Evolutionary conservation across 495 filamentous ascomycete species (phyloP), one percentile per base, ranked within the genome.

Genomic region (Penicillium odoratum): DNA sequence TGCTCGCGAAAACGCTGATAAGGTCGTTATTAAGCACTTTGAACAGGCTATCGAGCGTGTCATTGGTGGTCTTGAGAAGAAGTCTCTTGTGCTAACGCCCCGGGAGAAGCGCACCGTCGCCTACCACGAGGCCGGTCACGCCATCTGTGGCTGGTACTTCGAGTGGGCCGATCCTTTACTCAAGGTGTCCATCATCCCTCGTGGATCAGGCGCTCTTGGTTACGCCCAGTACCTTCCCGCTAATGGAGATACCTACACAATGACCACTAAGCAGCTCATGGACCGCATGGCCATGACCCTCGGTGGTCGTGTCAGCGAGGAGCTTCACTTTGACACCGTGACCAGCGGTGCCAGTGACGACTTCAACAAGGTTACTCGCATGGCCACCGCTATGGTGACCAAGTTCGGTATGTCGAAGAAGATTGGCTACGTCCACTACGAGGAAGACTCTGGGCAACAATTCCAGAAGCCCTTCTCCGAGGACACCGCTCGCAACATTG

Each of bases 231-330:
- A 97, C 70, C 82, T 98, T n/a, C 94, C 94, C 3, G 75, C 85
- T 3, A 84, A 87, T 31, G 74, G 74, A 40, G 94, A 98, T 68
- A 89, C 89, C 28, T 97, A 97, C 72, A 82, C 98, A 52, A 90
- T 98, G 92, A 97, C 85, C 61, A 86, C 90, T 60, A 88, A 93
- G 71, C 94, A 98, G 77, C 78, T 98, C 28, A 97, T 97, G 93
- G 94, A 98, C 73, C 91, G 95, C 57, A 98, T 98, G 95, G 94
- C 95, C 59, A 98, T 98, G 94, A 97, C 94, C 16, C 85, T 98
- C 40, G 94, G 90, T 63, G 94, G 94, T 3, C 88, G 94, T 59
- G 89, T 98, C 42, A 92, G 88, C 38, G 94, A 98, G 74, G 94
- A 98, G 73, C 69, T 98, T 4, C 92, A 98, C 74, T 98, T 98